Evolutionary conservation across 2,329 filamentous ascomycete species (phyloP).

Genomic region (Cladosporium sp.): DNA sequence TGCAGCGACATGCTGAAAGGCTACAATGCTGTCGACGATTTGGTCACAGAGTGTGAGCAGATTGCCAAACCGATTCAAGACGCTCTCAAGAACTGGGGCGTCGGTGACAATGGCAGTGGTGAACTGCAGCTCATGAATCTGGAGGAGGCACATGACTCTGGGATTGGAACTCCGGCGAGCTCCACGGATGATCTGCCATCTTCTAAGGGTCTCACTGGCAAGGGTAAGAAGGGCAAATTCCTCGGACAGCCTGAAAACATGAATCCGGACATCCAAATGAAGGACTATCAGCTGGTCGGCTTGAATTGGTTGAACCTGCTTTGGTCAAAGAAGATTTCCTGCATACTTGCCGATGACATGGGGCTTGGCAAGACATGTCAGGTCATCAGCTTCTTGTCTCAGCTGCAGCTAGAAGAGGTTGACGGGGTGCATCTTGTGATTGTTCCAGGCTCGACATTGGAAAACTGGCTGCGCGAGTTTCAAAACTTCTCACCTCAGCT

Average conservation of each 20-base stretch:
- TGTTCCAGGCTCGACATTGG: constrained; percentile 85
- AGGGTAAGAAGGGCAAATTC: constrained; percentile 41
- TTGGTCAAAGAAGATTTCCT: constrained; percentile 71
- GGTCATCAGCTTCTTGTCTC: constrained; percentile 83
- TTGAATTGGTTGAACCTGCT: constrained; percentile 90
- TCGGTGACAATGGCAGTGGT: constrained; percentile 53
- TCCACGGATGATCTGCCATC: constrained; percentile 26
- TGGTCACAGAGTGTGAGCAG: constrained; percentile 69
- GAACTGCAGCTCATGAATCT: constrained; percentile 56
- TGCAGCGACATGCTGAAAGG: constrained; percentile 68
- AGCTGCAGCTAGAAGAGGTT: constrained; percentile 64
- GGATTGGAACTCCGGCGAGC: constrained; percentile 57
- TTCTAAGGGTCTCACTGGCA: constrained; percentile 33
- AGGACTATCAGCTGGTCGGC: constrained; percentile 89
- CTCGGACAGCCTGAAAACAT: constrained; percentile 70
- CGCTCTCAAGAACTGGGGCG: constrained; percentile 62
- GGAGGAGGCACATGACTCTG: constrained; percentile 54
- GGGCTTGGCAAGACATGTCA: constrained; percentile 92
- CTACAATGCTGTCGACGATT: constrained; percentile 74
- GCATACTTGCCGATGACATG: constrained; percentile 97
- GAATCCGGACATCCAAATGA: constrained; percentile 69
- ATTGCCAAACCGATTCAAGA: constrained; percentile 61
- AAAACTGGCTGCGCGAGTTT: constrained; percentile 94
- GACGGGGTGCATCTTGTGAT: constrained; percentile 76
- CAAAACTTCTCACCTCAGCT: constrained; percentile 74